Evolutionary conservation across 345 rosid species (phyloP), one percentile per base, ranked within the genome.

Genomic region (Citrus sp.): DNA sequence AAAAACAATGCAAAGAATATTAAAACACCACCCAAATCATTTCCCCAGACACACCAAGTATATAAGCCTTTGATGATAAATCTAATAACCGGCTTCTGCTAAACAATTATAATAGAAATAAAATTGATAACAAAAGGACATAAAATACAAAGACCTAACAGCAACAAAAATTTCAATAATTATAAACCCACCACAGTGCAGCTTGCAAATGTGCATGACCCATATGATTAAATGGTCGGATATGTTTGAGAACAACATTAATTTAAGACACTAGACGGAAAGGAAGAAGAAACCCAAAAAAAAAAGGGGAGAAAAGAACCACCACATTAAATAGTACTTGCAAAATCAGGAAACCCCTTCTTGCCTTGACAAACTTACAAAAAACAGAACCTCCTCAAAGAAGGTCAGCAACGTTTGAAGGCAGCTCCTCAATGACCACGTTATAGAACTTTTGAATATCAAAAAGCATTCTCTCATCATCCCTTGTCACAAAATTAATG

Each of bases 381-480:
- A 84, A 85, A 82, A 67, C 64, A 40, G 16, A 51, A 40, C 62
- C 78, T 70, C 75, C 42, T 87, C 75, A 91, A 70, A 91, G 88
- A 76, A 90, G 91, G 78, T 91, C 93, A 32, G 93, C 93, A 49
- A 91, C 86, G n/a, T 90, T 90, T 30, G 77, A 75, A 3, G 93
- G 91, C 40, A 91, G 87, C 87, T 91, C 95, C 84, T 90, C 91
- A 1, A 90, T 63, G 24, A 85, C 84, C 74, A 90, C 92, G 37
- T 87, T 91, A 82, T 90, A 91, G 80, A 90, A 91, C 82, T 80
- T 92, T 84, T 92, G 94, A 70, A 92, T 92, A 56, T 92, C 96
- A 24, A 79, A 82, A 82, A 90, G 72, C 96, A 92, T 89, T 66
- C 92, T 87, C 78, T 90, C 93, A n/a, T 92, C 97, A 0, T 90